Percentiles rank a stretch among this genome's conserved stretches.
Conservation (phyloP, 306 rosid genomes). For the Oxytropis ochrocephala region DNA sequence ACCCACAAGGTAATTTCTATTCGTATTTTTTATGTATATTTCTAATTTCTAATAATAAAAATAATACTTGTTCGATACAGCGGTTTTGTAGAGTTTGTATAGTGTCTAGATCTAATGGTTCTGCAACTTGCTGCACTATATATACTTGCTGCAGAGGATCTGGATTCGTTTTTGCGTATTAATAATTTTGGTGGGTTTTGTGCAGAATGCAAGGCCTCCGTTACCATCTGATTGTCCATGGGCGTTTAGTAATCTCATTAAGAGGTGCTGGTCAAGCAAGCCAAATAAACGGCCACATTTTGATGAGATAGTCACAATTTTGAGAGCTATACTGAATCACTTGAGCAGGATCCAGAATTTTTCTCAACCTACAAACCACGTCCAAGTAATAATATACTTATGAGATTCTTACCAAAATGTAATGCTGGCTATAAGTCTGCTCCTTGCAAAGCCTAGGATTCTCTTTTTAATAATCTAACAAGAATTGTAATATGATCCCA, state of each 20-base stretch:
- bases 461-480: not conserved
- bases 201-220: constrained; percentile 94
- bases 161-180: too few relatives aligned
- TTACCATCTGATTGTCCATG: constrained; percentile 66
- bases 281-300: constrained; percentile 81
- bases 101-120: too few relatives aligned
- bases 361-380: constrained; percentile 53
- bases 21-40: too few relatives aligned
- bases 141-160: too few relatives aligned
- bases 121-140: too few relatives aligned
- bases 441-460: constrained; percentile 23
- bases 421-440: constrained; percentile 22
- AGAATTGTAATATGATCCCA: constrained; percentile 15
- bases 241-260: constrained; percentile 67
- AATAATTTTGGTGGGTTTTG: constrained; percentile 12
- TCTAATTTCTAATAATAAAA: too few relatives aligned
- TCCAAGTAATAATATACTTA: constrained; percentile 13
- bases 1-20: constrained; percentile 69
- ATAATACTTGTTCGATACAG: too few relatives aligned
- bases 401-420: constrained; percentile 55
- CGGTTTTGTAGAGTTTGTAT: too few relatives aligned
- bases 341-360: constrained; percentile 68
- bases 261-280: constrained; percentile 82
- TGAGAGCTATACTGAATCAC: constrained; percentile 54
- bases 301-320: constrained; percentile 57